Percentiles rank a stretch among this genome's conserved stretches.
These are phyloP conservation scores for Ceratocystis papillata DNA, from an alignment of 2,329 filamentous ascomycete species.

Conservation along the genomic window DNA sequence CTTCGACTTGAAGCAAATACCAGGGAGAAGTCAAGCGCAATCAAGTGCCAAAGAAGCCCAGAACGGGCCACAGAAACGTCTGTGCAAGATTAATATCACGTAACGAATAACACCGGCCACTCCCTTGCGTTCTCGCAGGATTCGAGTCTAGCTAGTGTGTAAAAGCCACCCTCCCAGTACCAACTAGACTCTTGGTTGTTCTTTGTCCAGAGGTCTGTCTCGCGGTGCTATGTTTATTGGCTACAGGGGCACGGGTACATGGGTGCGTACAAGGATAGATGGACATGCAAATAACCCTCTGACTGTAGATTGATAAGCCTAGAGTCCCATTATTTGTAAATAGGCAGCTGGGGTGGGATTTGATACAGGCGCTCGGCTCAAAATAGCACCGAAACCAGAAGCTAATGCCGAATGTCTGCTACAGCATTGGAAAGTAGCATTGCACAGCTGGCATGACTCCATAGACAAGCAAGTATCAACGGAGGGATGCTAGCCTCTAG, in stretches of 20 bases:
- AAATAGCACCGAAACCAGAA: slow-evolving; percentile 1
- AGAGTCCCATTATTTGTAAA: neutral
- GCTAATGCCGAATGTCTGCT: neutral
- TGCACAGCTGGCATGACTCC: too few species aligned
- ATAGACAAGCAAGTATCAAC: too few species aligned
- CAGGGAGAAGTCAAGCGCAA: neutral
- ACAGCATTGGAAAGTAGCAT: neutral
- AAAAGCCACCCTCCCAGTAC: neutral
- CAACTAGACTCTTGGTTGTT: neutral
- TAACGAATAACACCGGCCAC: slow-evolving; percentile 2
- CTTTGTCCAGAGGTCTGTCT: neutral
- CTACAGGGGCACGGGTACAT: neutral
- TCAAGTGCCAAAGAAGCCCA: neutral
- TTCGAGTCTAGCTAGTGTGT: neutral
- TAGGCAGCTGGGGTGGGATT: neutral
- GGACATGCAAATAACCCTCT: neutral
- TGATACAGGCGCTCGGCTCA: neutral
- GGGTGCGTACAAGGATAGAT: neutral
- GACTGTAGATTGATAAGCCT: slow-evolving; percentile 5
- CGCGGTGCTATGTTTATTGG: neutral
- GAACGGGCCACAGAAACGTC: neutral
- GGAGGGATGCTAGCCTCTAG: too few species aligned
- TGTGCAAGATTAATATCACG: slow-evolving; percentile 4
- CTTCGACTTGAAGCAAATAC: neutral
- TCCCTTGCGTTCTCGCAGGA: neutral